phyloP scores from a whole-genome alignment of 345 rosid species.

The Anacardium occidentale region DNA sequence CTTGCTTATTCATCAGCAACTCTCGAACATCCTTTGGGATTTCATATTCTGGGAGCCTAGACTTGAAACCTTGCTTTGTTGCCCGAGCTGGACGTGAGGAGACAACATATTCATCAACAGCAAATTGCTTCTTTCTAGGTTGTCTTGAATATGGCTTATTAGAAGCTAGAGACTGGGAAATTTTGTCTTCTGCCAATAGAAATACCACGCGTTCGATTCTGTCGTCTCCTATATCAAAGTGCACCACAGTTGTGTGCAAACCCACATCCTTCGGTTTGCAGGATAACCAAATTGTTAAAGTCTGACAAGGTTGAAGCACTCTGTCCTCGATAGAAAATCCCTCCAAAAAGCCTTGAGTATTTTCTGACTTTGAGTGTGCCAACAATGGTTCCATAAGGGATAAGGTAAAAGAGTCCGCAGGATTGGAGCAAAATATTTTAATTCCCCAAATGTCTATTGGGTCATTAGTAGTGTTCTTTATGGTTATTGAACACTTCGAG shows the following conservation, averaged over 20 bases:
- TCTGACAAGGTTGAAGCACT: slow-evolving; percentile 44
- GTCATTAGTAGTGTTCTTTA: slow-evolving; percentile 38
- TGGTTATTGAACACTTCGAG: slow-evolving; percentile 36
- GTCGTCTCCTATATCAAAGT: slow-evolving; percentile 45
- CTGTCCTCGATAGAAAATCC: slow-evolving; percentile 44
- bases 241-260: slow-evolving; percentile 44
- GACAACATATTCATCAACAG: slow-evolving; percentile 26
- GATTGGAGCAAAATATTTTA: slow-evolving; percentile 44
- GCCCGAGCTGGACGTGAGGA: slow-evolving; percentile 29
- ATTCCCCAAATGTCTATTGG: slow-evolving; percentile 50
- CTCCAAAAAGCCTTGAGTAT: slow-evolving; percentile 32
- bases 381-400: slow-evolving; percentile 59
- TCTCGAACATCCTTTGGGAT: slow-evolving; percentile 48
- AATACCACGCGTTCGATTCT: slow-evolving; percentile 50
- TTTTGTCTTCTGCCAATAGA: slow-evolving; percentile 53
- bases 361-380: slow-evolving; percentile 12
- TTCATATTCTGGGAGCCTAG: slow-evolving; percentile 37
- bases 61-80: neutral
- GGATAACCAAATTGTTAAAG: slow-evolving; percentile 57
- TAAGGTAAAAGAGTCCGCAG: slow-evolving; percentile 35
- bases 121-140: slow-evolving; percentile 31
- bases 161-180: slow-evolving; percentile 50
- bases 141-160: slow-evolving; percentile 33
- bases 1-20: slow-evolving; percentile 31
- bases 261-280: slow-evolving; percentile 62